Conservation (phyloP, 306 rosid species). For the Medicago ruthenica region DNA sequence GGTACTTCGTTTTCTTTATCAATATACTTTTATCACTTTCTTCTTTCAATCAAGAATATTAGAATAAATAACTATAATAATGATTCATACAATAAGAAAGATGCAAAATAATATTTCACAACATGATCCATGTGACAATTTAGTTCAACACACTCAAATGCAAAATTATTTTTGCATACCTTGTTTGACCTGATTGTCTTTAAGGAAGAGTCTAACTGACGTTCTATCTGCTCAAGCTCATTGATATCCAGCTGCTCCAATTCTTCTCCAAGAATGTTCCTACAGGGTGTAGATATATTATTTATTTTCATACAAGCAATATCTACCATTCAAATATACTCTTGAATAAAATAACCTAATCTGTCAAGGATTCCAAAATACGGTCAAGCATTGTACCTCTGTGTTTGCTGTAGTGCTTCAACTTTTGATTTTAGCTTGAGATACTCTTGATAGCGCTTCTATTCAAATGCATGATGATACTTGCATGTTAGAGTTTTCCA, state of each 20-base stretch:
- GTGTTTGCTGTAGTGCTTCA: conserved; percentile 63
- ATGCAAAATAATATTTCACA: too few relatives aligned
- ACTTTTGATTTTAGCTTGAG: conserved; percentile 69
- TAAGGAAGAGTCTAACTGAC: conserved; percentile 63
- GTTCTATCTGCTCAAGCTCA: conserved; percentile 74
- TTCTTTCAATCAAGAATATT: too few relatives aligned
- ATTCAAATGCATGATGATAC: conserved; percentile 12
- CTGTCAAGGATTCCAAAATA: too few relatives aligned
- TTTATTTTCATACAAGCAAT: not conserved
- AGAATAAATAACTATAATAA: too few relatives aligned
- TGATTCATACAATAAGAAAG: too few relatives aligned
- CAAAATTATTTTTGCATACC: conserved; percentile 52
- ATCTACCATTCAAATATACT: not conserved
- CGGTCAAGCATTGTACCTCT: conserved; percentile 55
- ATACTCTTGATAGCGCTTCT: conserved; percentile 76
- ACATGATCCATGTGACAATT: not conserved
- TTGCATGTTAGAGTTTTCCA: conserved; percentile 32
- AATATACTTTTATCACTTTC: too few relatives aligned
- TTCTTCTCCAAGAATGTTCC: conserved; percentile 78
- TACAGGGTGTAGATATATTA: conserved; percentile 20
- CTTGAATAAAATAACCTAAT: not conserved
- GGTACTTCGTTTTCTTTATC: too few relatives aligned
- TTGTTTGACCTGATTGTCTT: conserved; percentile 68
- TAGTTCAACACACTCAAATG: not conserved
- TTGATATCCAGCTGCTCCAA: conserved; percentile 57